These are phyloP conservation scores for Plectosphaerella plurivora DNA, from an alignment of 2,329 filamentous ascomycete species.

Conservation along the genomic window DNA sequence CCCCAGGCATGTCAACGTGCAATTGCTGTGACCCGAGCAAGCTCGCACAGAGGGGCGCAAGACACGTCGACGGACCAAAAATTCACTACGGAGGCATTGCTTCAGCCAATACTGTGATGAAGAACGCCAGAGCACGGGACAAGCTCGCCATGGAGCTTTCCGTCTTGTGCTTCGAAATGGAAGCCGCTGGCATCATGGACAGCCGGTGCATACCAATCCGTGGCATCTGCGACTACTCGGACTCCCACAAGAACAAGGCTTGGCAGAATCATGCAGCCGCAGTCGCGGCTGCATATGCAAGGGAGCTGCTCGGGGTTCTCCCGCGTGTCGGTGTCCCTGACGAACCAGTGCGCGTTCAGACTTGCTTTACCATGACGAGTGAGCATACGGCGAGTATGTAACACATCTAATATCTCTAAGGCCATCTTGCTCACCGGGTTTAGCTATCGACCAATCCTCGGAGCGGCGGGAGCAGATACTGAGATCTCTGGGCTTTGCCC, in stretches of 20 bases:
- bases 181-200: constrained; percentile 15
- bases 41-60: neutral
- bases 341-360: neutral
- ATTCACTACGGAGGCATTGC: constrained; percentile 15
- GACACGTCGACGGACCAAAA: neutral
- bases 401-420: no score
- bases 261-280: constrained; percentile 29
- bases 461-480: constrained; percentile 8
- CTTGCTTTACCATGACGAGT: neutral
- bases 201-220: constrained; percentile 23
- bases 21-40: constrained; percentile 2
- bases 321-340: accelerated
- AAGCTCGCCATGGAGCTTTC: constrained; percentile 7
- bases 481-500: constrained; percentile 28
- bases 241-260: constrained; percentile 29
- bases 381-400: neutral
- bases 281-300: constrained; percentile 20
- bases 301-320: constrained; percentile 6
- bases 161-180: constrained; percentile 19
- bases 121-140: constrained; percentile 21
- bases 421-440: no score
- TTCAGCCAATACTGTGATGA: constrained; percentile 28
- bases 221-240: constrained; percentile 31
- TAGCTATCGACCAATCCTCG: neutral
- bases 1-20: neutral